These are phyloP conservation scores for Populus davidiana DNA, from an alignment of 345 rosid genomes.

Conservation along the genomic window DNA sequence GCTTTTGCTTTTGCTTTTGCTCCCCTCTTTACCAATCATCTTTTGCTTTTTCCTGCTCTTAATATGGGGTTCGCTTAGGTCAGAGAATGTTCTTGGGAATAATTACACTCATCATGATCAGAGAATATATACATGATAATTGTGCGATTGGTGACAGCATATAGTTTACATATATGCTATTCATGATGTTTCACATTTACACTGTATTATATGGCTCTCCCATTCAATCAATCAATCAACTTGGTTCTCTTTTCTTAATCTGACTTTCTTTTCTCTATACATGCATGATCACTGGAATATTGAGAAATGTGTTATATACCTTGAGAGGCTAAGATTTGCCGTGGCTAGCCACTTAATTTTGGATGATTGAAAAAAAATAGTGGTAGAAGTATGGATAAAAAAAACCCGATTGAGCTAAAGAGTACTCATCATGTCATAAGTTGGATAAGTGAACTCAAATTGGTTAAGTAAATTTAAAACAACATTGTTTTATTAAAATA, in stretches of 20 bases:
- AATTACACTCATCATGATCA: constrained; percentile 8
- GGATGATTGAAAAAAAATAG: too few relatives aligned
- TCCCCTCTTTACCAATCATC: background rate
- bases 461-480: too few relatives aligned
- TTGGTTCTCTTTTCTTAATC: background rate
- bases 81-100: constrained; percentile 25
- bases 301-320: background rate
- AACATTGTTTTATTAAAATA: too few relatives aligned
- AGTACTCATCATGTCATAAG: too few relatives aligned
- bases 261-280: background rate
- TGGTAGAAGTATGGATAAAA: too few relatives aligned
- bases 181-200: background rate
- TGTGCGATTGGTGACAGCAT: too few relatives aligned
- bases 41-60: constrained; percentile 11
- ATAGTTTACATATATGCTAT: background rate
- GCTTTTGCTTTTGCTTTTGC: constrained; percentile 25
- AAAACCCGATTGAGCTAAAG: too few relatives aligned
- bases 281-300: background rate
- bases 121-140: background rate
- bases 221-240: background rate
- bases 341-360: background rate
- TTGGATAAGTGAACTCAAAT: too few relatives aligned
- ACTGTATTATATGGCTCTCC: background rate
- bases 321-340: background rate
- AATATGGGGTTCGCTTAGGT: constrained; percentile 8